Evolutionary conservation across 768 basidiomycete genomes (phyloP).

Genomic region (Boletus reticuloceps): DNA sequence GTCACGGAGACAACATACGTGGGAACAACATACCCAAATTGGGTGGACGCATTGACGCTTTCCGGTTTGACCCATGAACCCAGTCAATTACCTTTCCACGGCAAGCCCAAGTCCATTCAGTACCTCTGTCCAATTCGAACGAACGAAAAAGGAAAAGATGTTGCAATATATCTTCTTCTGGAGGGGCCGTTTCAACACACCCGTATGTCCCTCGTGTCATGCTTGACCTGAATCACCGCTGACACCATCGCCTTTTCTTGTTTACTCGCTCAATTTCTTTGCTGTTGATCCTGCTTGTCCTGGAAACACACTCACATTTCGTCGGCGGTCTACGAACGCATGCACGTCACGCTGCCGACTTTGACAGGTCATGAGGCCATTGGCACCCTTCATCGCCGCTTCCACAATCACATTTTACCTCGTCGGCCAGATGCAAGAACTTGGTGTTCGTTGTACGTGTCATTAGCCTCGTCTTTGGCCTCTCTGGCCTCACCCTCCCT

Average conservation of each 20-base stretch:
- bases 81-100: neutral
- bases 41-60: neutral
- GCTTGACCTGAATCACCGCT: neutral
- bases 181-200: conserved; percentile 28
- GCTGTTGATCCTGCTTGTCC: too few species aligned
- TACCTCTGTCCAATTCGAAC: neutral
- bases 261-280: too few species aligned
- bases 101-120: neutral
- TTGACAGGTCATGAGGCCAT: conserved; percentile 60
- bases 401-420: conserved; percentile 63
- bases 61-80: conserved; percentile 22
- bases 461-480: neutral
- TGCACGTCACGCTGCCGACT: too few species aligned
- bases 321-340: too few species aligned
- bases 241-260: neutral
- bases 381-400: conserved; percentile 81
- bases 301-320: too few species aligned
- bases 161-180: conserved; percentile 26
- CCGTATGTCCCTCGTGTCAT: conserved; percentile 15
- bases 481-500: neutral
- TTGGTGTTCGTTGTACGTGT: conserved; percentile 67
- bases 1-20: conserved; percentile 17
- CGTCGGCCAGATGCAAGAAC: conserved; percentile 64
- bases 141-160: conserved; percentile 12
- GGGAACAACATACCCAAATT: conserved; percentile 18